Conservation (phyloP, 768 basidiomycete genomes). For the Termitomyces sp. region DNA sequence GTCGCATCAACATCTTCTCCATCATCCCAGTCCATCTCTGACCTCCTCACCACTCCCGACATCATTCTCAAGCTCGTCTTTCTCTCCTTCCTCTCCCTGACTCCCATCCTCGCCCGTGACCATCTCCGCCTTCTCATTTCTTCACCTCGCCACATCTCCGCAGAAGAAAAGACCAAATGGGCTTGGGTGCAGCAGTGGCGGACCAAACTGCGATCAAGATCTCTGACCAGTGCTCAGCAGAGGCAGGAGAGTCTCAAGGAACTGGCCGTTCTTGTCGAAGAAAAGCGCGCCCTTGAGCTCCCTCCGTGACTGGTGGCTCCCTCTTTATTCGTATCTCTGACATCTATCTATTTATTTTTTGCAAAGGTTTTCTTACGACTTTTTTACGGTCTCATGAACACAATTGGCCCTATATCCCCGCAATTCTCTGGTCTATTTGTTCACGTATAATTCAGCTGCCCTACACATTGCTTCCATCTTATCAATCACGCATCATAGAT, state of each 20-base stretch:
- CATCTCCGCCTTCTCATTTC: conserved; percentile 54
- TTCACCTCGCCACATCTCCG: conserved; percentile 7
- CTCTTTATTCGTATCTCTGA: conserved; percentile 4
- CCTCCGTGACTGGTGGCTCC: conserved; percentile 23
- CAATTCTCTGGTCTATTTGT: conserved; percentile 10
- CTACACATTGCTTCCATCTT: conserved; percentile 6
- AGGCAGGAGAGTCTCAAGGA: conserved; percentile 37
- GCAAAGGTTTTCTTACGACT: conserved; percentile 10
- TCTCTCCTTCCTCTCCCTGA: conserved; percentile 77
- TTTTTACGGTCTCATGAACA: conserved; percentile 4
- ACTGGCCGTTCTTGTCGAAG: conserved; percentile 46
- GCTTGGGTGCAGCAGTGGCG: conserved; percentile 69
- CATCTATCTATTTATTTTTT: conserved; percentile 15
- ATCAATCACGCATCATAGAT: conserved; percentile 10
- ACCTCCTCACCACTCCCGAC: conserved; percentile 75
- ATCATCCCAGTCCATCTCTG: conserved; percentile 74
- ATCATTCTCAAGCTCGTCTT: conserved; percentile 81
- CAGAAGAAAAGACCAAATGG: conserved; percentile 35
- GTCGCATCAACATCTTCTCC: conserved; percentile 69
- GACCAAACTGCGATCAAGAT: conserved; percentile 48
- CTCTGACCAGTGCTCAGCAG: conserved; percentile 43
- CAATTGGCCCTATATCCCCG: conserved; percentile 13
- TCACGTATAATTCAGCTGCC: conserved; percentile 13
- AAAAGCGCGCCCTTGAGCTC: conserved; percentile 44
- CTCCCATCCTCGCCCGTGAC: conserved; percentile 78